These are phyloP conservation scores for Phylloporus sp. DNA, from an alignment of 768 basidiomycete genomes.

Conservation along the genomic window DNA sequence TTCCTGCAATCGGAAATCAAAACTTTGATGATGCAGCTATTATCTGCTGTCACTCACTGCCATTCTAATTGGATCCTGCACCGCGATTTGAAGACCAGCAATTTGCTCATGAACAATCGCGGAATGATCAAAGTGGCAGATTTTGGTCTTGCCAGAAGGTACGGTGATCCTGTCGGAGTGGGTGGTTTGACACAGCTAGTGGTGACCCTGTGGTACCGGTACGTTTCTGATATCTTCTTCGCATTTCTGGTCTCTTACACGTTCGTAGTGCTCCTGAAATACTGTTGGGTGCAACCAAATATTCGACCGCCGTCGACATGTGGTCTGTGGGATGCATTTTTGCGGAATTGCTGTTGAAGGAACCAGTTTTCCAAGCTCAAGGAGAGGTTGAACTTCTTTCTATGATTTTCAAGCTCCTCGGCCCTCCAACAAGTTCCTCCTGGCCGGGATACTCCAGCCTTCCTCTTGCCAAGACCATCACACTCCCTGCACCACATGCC, in stretches of 20 bases:
- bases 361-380: conserved; percentile 97
- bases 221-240: conserved; percentile 26
- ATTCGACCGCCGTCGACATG: conserved; percentile 94
- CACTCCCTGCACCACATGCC: conserved; percentile 68
- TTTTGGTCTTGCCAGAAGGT: conserved; percentile 93
- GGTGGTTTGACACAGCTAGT: conserved; percentile 98
- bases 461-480: conserved; percentile 78
- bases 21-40: conserved; percentile 88
- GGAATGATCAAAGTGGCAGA: conserved; percentile 99
- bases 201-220: conserved; percentile 99
- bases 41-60: conserved; percentile 91
- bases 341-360: conserved; percentile 90
- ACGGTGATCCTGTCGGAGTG: conserved; percentile 93
- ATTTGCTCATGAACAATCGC: conserved; percentile 97
- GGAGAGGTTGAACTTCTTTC: conserved; percentile 88
- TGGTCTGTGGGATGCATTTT: conserved; percentile 99
- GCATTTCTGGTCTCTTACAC: conserved; percentile 9
- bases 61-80: conserved; percentile 98
- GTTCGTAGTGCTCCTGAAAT: conserved; percentile 84
- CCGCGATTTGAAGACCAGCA: conserved; percentile 95
- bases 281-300: conserved; percentile 85
- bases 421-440: conserved; percentile 79
- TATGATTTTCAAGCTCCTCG: conserved; percentile 94
- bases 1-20: conserved; percentile 99
- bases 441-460: conserved; percentile 85